phyloP scores from a whole-genome alignment of 2,329 filamentous ascomycete genomes.

The Thyridium curvatum region DNA sequence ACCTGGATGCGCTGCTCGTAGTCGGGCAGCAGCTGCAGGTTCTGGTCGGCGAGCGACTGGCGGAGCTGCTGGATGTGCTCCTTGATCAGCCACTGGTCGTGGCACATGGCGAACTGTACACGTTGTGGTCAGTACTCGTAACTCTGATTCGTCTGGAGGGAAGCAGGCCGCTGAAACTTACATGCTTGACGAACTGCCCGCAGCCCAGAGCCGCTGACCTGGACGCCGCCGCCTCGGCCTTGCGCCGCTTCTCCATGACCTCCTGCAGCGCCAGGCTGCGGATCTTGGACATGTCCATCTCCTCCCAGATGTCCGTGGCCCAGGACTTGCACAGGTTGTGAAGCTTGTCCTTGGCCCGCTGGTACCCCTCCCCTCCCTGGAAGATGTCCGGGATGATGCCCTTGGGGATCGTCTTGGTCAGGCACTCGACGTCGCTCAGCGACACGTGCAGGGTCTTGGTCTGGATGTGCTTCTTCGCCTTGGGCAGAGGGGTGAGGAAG shows the following conservation, averaged over 20 bases:
- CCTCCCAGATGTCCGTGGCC: constrained; percentile 71
- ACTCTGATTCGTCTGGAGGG: not conserved
- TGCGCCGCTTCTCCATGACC: constrained; percentile 64
- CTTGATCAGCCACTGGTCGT: constrained; percentile 94
- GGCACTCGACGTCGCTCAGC: constrained; percentile 73
- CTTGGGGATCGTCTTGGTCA: constrained; percentile 63
- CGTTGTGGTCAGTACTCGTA: constrained; percentile 23
- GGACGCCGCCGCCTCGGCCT: constrained; percentile 57
- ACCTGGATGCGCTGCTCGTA: constrained; percentile 94
- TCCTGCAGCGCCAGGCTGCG: constrained; percentile 79
- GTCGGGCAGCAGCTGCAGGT: constrained; percentile 89
- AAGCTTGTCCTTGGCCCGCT: constrained; percentile 61
- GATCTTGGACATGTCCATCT: constrained; percentile 75
- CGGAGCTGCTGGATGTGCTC: constrained; percentile 86
- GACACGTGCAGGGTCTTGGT: constrained; percentile 65
- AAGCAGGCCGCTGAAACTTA: no score
- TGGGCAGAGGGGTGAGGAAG: constrained; percentile 62
- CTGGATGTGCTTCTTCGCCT: constrained; percentile 59
- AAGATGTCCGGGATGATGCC: constrained; percentile 56
- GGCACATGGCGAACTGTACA: constrained; percentile 83
- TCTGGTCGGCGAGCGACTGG: constrained; percentile 89
- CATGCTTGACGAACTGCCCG: constrained; percentile 78
- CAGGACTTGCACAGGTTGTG: constrained; percentile 65
- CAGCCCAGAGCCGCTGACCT: constrained; percentile 63
- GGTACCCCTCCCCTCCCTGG: constrained; percentile 39